Percentiles rank a stretch among this genome's conserved stretches.
These are phyloP conservation scores for Chenopodium quinoa DNA, from an alignment of 148 eudicot species.

Conservation along the genomic window DNA sequence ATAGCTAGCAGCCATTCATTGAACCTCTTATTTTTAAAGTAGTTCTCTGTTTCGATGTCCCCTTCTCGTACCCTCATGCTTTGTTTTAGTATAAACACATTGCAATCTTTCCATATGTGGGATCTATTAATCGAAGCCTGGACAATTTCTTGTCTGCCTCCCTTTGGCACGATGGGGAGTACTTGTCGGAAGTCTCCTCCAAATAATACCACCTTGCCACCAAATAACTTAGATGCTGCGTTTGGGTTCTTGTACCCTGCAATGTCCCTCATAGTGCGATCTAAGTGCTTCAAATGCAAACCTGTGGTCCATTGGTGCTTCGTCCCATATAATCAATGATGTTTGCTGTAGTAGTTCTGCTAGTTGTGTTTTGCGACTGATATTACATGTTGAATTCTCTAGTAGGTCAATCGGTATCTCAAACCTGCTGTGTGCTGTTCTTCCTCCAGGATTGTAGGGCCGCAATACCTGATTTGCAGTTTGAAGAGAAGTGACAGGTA, in stretches of 20 bases:
- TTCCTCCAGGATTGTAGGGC: neutral
- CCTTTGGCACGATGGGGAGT: conserved; percentile 11
- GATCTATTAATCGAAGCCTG: neutral
- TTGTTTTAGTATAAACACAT: neutral
- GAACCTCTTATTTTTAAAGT: neutral
- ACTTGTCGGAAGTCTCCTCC: conserved; percentile 17
- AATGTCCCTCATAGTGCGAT: conserved; percentile 14
- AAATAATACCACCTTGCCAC: conserved; percentile 6
- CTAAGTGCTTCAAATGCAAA: conserved; percentile 14
- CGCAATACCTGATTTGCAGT: neutral
- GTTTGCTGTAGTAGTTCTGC: neutral
- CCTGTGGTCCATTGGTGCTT: conserved; percentile 1
- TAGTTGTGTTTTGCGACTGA: neutral
- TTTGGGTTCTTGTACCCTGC: neutral
- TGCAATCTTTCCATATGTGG: conserved; percentile 1
- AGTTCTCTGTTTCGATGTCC: neutral
- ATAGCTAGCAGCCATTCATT: conserved; percentile 11
- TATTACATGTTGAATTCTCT: neutral
- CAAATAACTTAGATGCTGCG: neutral
- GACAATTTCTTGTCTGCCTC: neutral
- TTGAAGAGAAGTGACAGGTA: neutral
- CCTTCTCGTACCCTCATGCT: neutral
- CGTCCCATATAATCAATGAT: conserved; percentile 2
- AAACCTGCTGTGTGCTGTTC: neutral
- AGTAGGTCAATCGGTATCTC: neutral